phyloP scores from a whole-genome alignment of 2,329 filamentous ascomycete species.

The Talaromyces sp. region DNA sequence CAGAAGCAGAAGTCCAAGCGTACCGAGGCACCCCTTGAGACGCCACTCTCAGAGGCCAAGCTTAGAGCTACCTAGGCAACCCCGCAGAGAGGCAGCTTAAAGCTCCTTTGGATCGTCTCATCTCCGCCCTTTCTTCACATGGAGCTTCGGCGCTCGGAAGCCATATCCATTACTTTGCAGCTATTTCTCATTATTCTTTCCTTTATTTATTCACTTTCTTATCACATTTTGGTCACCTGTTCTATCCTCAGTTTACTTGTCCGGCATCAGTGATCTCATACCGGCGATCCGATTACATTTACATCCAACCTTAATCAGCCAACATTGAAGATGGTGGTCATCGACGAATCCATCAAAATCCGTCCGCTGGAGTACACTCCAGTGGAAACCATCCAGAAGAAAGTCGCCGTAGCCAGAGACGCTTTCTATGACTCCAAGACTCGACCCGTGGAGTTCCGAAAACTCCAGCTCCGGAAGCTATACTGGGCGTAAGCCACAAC shows the following conservation, averaged over 20 bases:
- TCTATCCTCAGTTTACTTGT: not conserved
- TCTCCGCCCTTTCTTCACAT: not conserved
- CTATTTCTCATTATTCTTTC: too few relatives aligned
- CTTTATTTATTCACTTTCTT: not conserved
- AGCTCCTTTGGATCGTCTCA: not conserved
- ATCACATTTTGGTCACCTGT: not conserved
- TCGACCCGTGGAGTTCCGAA: conserved; percentile 75
- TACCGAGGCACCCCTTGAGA: conserved; percentile 1
- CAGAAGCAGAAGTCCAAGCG: not conserved
- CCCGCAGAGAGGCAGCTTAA: not conserved
- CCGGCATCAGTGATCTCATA: not conserved
- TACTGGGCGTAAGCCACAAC: conserved; percentile 71
- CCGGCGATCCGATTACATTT: not conserved
- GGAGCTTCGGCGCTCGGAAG: not conserved
- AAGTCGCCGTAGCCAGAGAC: conserved; percentile 60
- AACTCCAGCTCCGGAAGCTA: conserved; percentile 84
- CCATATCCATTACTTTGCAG: not conserved
- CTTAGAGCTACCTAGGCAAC: not conserved
- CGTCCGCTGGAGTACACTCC: conserved; percentile 60
- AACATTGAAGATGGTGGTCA: conserved; percentile 17
- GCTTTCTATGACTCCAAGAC: conserved; percentile 80
- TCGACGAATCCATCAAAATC: conserved; percentile 28
- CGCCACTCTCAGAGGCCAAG: too few relatives aligned
- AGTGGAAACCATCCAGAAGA: conserved; percentile 63
- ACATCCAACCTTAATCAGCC: not conserved